Evolutionary conservation across 225 moss, liverwort and hornwort genomes (phyloP).

Genomic region (Climacium dendroides): DNA sequence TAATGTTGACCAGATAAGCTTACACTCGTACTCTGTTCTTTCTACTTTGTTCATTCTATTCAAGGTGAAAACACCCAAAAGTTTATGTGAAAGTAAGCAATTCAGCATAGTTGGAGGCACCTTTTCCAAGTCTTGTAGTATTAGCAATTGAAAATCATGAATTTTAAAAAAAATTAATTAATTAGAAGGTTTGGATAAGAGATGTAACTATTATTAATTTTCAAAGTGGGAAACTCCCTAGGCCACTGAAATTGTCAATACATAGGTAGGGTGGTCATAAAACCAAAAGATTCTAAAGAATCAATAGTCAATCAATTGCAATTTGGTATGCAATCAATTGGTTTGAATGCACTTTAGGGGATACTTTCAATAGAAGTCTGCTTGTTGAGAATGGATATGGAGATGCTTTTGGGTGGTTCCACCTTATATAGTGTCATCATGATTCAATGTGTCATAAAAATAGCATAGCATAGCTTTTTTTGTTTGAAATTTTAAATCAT

Average conservation of each 20-base stretch:
- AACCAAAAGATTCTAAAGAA: rapidly evolving
- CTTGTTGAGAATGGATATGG: neutral
- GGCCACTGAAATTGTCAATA: too few relatives aligned
- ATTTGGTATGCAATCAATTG: too few relatives aligned
- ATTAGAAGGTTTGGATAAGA: neutral
- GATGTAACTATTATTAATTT: neutral
- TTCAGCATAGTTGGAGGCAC: neutral
- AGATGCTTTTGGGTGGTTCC: neutral
- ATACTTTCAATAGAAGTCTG: neutral
- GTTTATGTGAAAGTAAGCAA: neutral
- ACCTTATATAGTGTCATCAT: too few relatives aligned
- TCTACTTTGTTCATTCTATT: neutral
- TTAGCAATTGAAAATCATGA: neutral
- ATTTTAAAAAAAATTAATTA: neutral
- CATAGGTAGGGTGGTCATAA: rapidly evolving
- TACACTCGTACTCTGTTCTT: neutral
- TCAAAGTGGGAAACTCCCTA: neutral
- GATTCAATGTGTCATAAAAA: neutral
- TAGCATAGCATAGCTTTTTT: neutral
- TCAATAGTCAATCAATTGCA: neutral
- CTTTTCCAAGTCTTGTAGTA: neutral
- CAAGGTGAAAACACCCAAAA: neutral
- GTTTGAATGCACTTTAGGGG: neutral
- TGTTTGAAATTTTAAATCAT: neutral
- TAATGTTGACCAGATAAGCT: neutral